A percentile compares a stretch with the other conserved stretches of the same genome.
phyloP scores from a whole-genome alignment of 2,329 filamentous ascomycete genomes.

The Teratosphaeria nubilosa region DNA sequence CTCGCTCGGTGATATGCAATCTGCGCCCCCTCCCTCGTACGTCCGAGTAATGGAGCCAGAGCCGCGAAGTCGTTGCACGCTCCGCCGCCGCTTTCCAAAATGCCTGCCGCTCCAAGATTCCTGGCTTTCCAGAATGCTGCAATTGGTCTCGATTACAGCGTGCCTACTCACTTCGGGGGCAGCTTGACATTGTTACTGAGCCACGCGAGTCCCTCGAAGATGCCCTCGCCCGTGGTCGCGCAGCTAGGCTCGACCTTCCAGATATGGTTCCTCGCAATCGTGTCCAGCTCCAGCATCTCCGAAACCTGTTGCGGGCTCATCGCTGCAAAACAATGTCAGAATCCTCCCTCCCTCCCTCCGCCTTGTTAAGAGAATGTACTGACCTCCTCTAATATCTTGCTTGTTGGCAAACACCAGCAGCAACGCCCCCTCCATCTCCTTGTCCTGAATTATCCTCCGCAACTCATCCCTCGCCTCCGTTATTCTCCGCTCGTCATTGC shows the following conservation, averaged over 20 bases:
- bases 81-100: neutral
- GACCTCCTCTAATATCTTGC: conserved; percentile 86
- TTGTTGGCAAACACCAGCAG: conserved; percentile 99
- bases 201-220: conserved; percentile 44
- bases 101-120: neutral
- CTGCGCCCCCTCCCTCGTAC: neutral
- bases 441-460: conserved; percentile 96
- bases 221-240: conserved; percentile 43
- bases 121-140: neutral
- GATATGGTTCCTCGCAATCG: conserved; percentile 42
- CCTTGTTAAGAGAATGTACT: conserved; percentile 33
- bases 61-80: neutral
- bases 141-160: neutral
- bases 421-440: conserved; percentile 94
- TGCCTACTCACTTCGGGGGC: conserved; percentile 12
- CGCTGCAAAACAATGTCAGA: conserved; percentile 20
- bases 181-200: conserved; percentile 42
- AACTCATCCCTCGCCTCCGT: conserved; percentile 94
- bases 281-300: conserved; percentile 37
- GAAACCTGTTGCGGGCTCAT: conserved; percentile 43
- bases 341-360: neutral
- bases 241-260: conserved; percentile 47
- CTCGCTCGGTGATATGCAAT: neutral
- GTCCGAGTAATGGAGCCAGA: neutral
- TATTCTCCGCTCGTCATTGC: conserved; percentile 96